Base-by-base conservation (phyloP, 805 yeast species). In the Candida ovalis region DNA sequence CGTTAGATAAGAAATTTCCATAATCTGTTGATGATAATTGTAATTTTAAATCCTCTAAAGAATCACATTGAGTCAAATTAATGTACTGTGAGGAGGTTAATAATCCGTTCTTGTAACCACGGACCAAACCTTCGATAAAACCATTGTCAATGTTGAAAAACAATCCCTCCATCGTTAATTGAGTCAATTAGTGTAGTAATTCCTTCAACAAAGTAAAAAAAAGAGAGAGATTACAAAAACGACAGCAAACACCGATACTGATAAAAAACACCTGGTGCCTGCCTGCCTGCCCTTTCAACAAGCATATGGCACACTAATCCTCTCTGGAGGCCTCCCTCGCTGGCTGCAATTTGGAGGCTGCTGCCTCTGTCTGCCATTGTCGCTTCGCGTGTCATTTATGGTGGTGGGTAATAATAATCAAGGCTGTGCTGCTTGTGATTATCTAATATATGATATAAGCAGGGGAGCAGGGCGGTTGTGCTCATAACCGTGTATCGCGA, bases 11-110 rank as follows among this genome's bases (percentile, higher is more conserved):
- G 62, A 91, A 89, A 68, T 85, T 87, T 40, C 97, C 97, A 70
- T 94, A 94, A 63, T 95, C 99, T 10, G 99, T 92, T 38, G 97
- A 89, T 2, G 96, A 85, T 46, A 94, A 77, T 73, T 95, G 99
- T 47, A 95, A 74, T 70, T 90, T 92, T 62, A 95, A 75, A 70
- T 94, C 99, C 49, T 94, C 99, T 54, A 94, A 76, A 38, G 87
- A 81, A 61, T 95, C 99, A 71, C 99, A 95, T 68, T 94, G 99
- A 3, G 97, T 88, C 63, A 94, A 72, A 70, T 94, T 95, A 62
- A 87, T 75, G 69, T 94, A 94, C 69, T 91, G 97, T 57, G 85
- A 80, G 28, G 80, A 69, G 10, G 84, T 80, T 44, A 94, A 67
- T 24, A 94, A 75, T 0, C 96, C 96, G 49, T 86, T 82, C 62